Base-by-base conservation (phyloP, 148 eudicot species). In the Dysphania ambrosioides region DNA sequence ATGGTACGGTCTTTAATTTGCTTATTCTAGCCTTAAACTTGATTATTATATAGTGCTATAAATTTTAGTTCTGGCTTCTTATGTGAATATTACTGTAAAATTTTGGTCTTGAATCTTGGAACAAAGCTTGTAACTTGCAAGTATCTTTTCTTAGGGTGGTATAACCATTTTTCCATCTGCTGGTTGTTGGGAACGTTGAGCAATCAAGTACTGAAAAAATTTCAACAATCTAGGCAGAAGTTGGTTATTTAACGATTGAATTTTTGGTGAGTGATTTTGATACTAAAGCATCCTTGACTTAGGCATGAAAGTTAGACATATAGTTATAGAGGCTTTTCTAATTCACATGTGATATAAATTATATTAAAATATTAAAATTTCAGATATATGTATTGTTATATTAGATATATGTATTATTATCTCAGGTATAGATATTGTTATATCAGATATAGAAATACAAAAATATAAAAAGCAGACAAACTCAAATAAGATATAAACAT, bases 111-210 rank as follows among this genome's bases (percentile, higher is more conserved):
- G 42, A 55, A 55, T 10, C 13, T 32, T 70, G 66, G 59, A 44
- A 53, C 29, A 7, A 71, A 47, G 16, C 21, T 4, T 44, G 51
- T 44, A 53, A 78, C 76, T 77, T 77, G 80, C 64, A 61, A 27
- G 15, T 19, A 7, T 66, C 57, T 66, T 41, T 72, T 68, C 74
- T 74, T 69, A 49, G 78, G 72, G 56, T 74, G 74, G 82, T 74
- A 41, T 36, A 79, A 59, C 82, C 38, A 61, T 6, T 40, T 35
- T 47, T 42, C 44, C 70, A 62, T 68, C 60, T 41, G 35, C 12
- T 24, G 72, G 77, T 79, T n/a, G 81, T 60, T 79, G 53, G 67
- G 81, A 79, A 75, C 19, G 26, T 21, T 63, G 21, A 70, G 30
- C 30, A 21, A n/a, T 51, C 73, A 59, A 47, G 8, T 69, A 59